Evolutionary conservation across 2,329 filamentous ascomycete genomes (phyloP).

Genomic region (Akanthomyces muscarius): DNA sequence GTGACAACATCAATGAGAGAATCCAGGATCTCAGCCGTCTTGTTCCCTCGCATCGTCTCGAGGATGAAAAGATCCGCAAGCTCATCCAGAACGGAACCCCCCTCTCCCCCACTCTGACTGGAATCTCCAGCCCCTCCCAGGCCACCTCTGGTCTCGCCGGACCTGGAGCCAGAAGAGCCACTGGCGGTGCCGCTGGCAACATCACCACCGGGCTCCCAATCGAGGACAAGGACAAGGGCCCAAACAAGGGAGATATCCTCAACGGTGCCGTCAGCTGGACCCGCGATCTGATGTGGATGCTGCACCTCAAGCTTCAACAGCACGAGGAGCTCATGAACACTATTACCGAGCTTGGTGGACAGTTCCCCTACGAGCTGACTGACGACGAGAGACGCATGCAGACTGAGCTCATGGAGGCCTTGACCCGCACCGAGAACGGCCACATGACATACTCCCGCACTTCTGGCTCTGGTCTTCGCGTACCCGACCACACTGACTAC

Average conservation of each 20-base stretch:
- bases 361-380: slow-evolving; percentile 74
- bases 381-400: slow-evolving; percentile 97
- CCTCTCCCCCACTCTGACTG: slow-evolving; percentile 75
- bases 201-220: slow-evolving; percentile 90
- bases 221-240: slow-evolving; percentile 97
- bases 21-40: slow-evolving; percentile 95
- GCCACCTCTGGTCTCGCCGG: slow-evolving; percentile 87
- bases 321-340: slow-evolving; percentile 80
- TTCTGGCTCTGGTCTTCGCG: slow-evolving; percentile 78
- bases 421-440: slow-evolving; percentile 71
- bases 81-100: slow-evolving; percentile 89
- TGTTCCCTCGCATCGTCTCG: slow-evolving; percentile 85
- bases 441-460: slow-evolving; percentile 82
- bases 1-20: slow-evolving; percentile 97
- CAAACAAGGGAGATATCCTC: slow-evolving; percentile 97
- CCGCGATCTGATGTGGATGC: slow-evolving; percentile 94
- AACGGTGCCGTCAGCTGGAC: slow-evolving; percentile 98
- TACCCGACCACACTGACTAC: slow-evolving; percentile 90
- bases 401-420: slow-evolving; percentile 81
- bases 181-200: slow-evolving; percentile 65
- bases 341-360: slow-evolving; percentile 67
- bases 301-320: slow-evolving; percentile 84
- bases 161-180: slow-evolving; percentile 75
- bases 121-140: slow-evolving; percentile 63
- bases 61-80: slow-evolving; percentile 96